These are phyloP conservation scores for Colletotrichum agaves DNA, from an alignment of 2,329 filamentous ascomycete species.

Conservation along the genomic window DNA sequence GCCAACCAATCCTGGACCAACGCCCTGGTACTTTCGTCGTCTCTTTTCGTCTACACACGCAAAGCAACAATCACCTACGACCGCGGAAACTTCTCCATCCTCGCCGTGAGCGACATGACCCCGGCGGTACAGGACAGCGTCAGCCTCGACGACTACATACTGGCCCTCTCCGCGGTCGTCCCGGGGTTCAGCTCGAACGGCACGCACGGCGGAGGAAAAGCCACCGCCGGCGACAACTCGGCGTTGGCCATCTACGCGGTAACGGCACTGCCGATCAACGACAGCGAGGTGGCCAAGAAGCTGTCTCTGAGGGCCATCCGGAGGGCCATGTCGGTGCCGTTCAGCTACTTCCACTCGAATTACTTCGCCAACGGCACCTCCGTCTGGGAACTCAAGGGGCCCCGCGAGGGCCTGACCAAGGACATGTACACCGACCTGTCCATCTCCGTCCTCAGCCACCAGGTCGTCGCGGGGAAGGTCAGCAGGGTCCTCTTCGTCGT, in stretches of 20 bases:
- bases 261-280: constrained; percentile 31
- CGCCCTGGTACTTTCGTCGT: constrained; percentile 8
- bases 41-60: constrained; percentile 27
- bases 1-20: constrained; percentile 20
- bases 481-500: constrained; percentile 25
- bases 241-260: constrained; percentile 34
- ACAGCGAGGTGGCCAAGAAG: constrained; percentile 31
- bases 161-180: constrained; percentile 24
- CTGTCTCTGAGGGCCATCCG: constrained; percentile 26
- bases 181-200: constrained; percentile 25
- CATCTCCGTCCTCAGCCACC: constrained; percentile 29
- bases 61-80: constrained; percentile 29
- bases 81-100: constrained; percentile 31
- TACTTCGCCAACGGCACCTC: constrained; percentile 18
- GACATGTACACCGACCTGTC: constrained; percentile 34
- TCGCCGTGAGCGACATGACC: constrained; percentile 25
- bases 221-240: constrained; percentile 27
- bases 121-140: constrained; percentile 10
- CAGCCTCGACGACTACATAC: constrained; percentile 23
- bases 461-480: constrained; percentile 29
- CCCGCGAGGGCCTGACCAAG: constrained; percentile 6
- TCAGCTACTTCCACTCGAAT: constrained; percentile 32
- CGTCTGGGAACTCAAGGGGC: constrained; percentile 23
- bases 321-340: constrained; percentile 33
- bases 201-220: not conserved